Base-by-base conservation (phyloP, 805 yeast genomes). In the Teunomyces panamensis region DNA sequence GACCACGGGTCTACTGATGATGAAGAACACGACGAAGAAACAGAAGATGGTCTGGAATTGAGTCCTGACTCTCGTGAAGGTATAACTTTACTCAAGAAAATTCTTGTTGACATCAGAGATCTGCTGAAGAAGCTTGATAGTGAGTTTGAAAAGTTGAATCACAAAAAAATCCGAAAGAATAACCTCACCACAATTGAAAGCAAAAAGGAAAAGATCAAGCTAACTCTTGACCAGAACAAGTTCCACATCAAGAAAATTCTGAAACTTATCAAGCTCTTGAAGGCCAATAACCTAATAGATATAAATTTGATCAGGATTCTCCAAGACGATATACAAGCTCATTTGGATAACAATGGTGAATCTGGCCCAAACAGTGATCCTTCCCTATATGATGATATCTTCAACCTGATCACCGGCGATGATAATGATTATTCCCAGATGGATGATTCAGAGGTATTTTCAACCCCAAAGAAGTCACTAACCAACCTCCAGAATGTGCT, bases 371-470 rank as follows among this genome's bases (percentile, higher is more conserved):
- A 63, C 5, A 66, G 63, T 49, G 77, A 72, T 49, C 70, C 68
- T 9, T 59, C 71, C 8, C 58, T 73, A 33, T 73, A 72, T 51
- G 78, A 73, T 46, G 77, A 73, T 46, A 60, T 73, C n/a, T 56
- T 68, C 43, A 64, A 58, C 28, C 56, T 53, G 56, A 45, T 49
- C 20, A 20, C 47, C 8, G 39, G 33, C 7, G 53, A 49, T 13
- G 56, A 50, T 26, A 42, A 32, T 14, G 54, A 50, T 14, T 53
- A 44, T 39, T 32, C 44, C 24, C 49, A 48, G 9, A 39, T 45
- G 17, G 44, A 53, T 41, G 56, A 53, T 20, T 50, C 54, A 4
- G 56, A 53, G 33, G 44, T 53, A 2, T 36, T 44, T 16, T 44
- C 47, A 11, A 48, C 47, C 10, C 45, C 48, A 9, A 42, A 39